A percentile compares a stretch with the other conserved stretches of the same genome.
Conservation (phyloP, 148 eudicot genomes). For the Oxyria digyna region DNA sequence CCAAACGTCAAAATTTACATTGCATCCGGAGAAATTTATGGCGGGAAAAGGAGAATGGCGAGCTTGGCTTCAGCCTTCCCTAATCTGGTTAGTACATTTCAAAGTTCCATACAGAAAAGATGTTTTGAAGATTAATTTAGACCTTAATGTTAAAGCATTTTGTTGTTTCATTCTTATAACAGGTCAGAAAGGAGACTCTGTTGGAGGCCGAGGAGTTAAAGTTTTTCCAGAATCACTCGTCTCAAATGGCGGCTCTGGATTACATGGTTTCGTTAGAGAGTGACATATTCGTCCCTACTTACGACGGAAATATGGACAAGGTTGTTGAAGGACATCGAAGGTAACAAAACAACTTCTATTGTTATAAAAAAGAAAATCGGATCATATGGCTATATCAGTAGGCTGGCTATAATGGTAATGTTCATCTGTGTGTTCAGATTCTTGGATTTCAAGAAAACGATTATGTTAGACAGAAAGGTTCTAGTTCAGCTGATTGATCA, state of each 20-base stretch:
- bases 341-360: conserved; percentile 8
- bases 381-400: too few relatives aligned
- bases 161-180: background rate
- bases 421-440: conserved; percentile 22
- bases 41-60: conserved; percentile 22
- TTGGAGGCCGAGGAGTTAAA: conserved; percentile 13
- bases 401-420: too few relatives aligned
- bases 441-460: conserved; percentile 43
- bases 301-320: conserved; percentile 35
- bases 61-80: conserved; percentile 21
- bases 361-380: too few relatives aligned
- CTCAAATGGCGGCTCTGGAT: conserved; percentile 41
- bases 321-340: conserved; percentile 44
- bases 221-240: conserved; percentile 27
- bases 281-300: conserved; percentile 30
- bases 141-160: too few relatives aligned
- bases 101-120: background rate
- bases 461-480: conserved; percentile 30
- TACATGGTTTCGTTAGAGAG: conserved; percentile 30
- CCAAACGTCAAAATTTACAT: conserved; percentile 27
- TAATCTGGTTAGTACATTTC: conserved; percentile 23
- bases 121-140: background rate
- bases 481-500: conserved; percentile 36
- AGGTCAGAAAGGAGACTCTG: conserved; percentile 34
- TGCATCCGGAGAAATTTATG: conserved; percentile 34